These are phyloP conservation scores for Tephrocybe sp. DNA, from an alignment of 768 basidiomycete species.

Conservation along the genomic window DNA sequence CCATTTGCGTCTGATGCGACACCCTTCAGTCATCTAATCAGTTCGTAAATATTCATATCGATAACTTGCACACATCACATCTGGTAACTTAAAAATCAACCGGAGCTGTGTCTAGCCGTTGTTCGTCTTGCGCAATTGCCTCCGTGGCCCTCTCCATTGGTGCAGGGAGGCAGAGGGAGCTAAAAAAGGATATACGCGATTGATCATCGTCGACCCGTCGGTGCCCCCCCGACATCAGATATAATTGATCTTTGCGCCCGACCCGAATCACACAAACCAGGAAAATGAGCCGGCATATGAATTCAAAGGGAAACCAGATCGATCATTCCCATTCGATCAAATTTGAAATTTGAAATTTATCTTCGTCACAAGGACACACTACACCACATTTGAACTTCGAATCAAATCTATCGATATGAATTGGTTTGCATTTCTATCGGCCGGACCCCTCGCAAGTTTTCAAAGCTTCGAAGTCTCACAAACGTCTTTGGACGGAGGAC, in stretches of 20 bases:
- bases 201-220: not conserved
- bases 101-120: no score
- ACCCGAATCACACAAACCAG: not conserved
- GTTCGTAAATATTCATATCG: no score
- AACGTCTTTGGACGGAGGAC: no score
- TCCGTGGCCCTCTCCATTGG: not conserved
- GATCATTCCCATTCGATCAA: not conserved
- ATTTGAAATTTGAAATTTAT: not conserved
- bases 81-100: not conserved
- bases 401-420: no score
- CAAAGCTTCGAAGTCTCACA: no score
- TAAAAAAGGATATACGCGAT: no score
- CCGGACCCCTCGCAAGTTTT: no score
- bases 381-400: no score
- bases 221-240: not conserved
- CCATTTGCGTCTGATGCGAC: not conserved
- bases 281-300: not conserved
- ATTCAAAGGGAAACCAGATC: not conserved
- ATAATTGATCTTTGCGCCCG: not conserved
- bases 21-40: not conserved
- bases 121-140: no score
- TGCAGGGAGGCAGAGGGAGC: not conserved
- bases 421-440: no score
- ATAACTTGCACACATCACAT: no score
- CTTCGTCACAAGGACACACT: not conserved